Percentiles rank a stretch among this genome's conserved stretches.
Evolutionary conservation across 169 alveolate species (phyloP).

Genomic region (Cryptosporidium baileyi): DNA sequence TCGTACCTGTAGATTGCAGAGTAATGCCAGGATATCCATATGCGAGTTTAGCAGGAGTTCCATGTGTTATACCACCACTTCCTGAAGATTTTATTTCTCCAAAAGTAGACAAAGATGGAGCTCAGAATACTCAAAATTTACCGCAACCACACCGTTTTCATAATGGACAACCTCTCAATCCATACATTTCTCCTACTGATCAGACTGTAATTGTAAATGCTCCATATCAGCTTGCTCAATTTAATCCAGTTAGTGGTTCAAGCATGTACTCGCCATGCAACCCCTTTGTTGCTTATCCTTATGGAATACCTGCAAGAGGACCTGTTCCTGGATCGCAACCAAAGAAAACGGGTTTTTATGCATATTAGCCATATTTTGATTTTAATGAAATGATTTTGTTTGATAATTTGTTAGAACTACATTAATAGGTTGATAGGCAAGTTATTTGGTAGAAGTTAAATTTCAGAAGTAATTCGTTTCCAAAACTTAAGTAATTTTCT

Average conservation of each 20-base stretch:
- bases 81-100: constrained; percentile 28
- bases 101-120: constrained; percentile 6
- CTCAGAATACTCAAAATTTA: constrained; percentile 32
- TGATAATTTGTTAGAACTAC: no score
- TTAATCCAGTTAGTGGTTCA: constrained; percentile 64
- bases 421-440: no score
- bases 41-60: constrained; percentile 70
- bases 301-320: constrained; percentile 67
- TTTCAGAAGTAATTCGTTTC: no score
- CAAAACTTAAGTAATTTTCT: no score
- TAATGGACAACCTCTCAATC: constrained; percentile 67
- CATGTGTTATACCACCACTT: constrained; percentile 69
- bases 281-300: constrained; percentile 68
- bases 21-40: constrained; percentile 71
- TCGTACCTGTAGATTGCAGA: constrained; percentile 68
- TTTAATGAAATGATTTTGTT: no score
- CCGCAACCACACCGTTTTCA: constrained; percentile 70
- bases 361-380: constrained; percentile 35
- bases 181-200: constrained; percentile 66
- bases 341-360: constrained; percentile 68
- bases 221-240: constrained; percentile 69
- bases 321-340: constrained; percentile 69
- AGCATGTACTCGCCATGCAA: constrained; percentile 68
- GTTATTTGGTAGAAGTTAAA: no score
- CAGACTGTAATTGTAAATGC: constrained; percentile 67